Percentiles rank a stretch among this genome's conserved stretches.
Evolutionary conservation across 2,329 filamentous ascomycete species (phyloP).

Genomic region (Colletotrichum coccodes): DNA sequence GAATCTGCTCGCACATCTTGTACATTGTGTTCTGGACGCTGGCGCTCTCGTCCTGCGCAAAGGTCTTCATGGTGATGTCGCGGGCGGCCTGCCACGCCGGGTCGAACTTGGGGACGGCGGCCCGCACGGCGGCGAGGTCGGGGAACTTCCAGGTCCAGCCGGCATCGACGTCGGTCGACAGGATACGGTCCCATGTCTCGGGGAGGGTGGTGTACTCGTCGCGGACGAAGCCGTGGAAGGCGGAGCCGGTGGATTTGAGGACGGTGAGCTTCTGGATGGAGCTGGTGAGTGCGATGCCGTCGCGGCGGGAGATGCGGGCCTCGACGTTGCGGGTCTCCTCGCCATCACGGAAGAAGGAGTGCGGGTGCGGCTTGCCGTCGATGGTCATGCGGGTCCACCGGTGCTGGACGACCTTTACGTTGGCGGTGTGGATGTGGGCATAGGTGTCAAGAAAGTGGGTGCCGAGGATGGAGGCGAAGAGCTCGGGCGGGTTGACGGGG

Average conservation of each 20-base stretch:
- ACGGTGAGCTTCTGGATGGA: conserved; percentile 86
- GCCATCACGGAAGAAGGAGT: conserved; percentile 93
- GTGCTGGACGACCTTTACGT: conserved; percentile 85
- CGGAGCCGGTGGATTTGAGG: conserved; percentile 95
- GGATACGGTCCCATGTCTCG: conserved; percentile 94
- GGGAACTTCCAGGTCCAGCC: conserved; percentile 88
- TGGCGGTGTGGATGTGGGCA: conserved; percentile 84
- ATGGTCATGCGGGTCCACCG: conserved; percentile 91
- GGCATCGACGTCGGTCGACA: conserved; percentile 92
- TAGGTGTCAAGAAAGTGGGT: conserved; percentile 91
- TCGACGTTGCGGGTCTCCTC: conserved; percentile 88
- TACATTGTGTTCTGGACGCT: conserved; percentile 99
- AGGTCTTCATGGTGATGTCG: conserved; percentile 87
- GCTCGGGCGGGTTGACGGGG: conserved; percentile 91
- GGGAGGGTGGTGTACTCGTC: conserved; percentile 93
- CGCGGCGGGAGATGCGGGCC: conserved; percentile 72
- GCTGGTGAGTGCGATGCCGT: conserved; percentile 80
- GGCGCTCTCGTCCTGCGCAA: conserved; percentile 89
- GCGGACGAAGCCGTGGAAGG: conserved; percentile 92
- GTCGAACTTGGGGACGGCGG: conserved; percentile 76
- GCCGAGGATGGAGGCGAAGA: conserved; percentile 86
- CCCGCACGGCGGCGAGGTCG: conserved; percentile 73
- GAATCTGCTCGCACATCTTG: conserved; percentile 93
- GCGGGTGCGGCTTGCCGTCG: conserved; percentile 90
- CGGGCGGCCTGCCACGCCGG: conserved; percentile 81